A percentile compares a stretch with the other conserved stretches of the same genome.
These are phyloP conservation scores for Xylaria sp. DNA, from an alignment of 2,329 filamentous ascomycete genomes.

Conservation along the genomic window DNA sequence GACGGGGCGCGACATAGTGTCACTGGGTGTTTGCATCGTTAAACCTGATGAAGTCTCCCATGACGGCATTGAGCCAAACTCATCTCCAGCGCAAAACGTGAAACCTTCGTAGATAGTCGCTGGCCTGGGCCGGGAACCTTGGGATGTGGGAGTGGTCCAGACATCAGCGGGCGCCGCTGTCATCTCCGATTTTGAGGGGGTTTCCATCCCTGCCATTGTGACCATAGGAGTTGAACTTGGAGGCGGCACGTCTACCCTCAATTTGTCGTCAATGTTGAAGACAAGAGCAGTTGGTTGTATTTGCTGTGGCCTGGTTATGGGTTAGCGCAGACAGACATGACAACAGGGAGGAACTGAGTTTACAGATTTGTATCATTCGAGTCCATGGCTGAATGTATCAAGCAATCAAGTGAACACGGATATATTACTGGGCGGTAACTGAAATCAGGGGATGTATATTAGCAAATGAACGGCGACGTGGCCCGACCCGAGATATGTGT, in stretches of 20 bases:
- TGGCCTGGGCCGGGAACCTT: constrained; percentile 63
- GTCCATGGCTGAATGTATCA: constrained; percentile 59
- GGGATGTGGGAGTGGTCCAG: constrained; percentile 67
- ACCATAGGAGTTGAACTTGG: constrained; percentile 57
- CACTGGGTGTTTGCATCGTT: constrained; percentile 63
- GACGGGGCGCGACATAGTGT: constrained; percentile 65
- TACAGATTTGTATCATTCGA: constrained; percentile 65
- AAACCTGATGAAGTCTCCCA: constrained; percentile 67
- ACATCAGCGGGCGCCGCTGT: constrained; percentile 59
- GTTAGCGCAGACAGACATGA: constrained; percentile 51
- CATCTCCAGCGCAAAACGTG: constrained; percentile 67
- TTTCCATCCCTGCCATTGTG: constrained; percentile 64
- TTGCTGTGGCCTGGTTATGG: constrained; percentile 58
- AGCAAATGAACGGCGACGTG: constrained; percentile 54
- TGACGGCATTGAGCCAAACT: constrained; percentile 62
- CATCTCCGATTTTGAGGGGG: constrained; percentile 60
- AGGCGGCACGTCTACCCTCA: constrained; percentile 57
- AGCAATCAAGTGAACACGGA: constrained; percentile 50
- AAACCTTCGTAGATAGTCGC: constrained; percentile 71
- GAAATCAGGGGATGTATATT: constrained; percentile 48
- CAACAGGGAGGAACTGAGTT: constrained; percentile 47
- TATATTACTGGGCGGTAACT: constrained; percentile 54
- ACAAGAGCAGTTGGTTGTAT: constrained; percentile 62
- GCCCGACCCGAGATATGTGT: constrained; percentile 47
- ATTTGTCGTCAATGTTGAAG: constrained; percentile 61